Base-by-base conservation (phyloP, 2,329 filamentous ascomycete species). In the Verticillium klebahnii region DNA sequence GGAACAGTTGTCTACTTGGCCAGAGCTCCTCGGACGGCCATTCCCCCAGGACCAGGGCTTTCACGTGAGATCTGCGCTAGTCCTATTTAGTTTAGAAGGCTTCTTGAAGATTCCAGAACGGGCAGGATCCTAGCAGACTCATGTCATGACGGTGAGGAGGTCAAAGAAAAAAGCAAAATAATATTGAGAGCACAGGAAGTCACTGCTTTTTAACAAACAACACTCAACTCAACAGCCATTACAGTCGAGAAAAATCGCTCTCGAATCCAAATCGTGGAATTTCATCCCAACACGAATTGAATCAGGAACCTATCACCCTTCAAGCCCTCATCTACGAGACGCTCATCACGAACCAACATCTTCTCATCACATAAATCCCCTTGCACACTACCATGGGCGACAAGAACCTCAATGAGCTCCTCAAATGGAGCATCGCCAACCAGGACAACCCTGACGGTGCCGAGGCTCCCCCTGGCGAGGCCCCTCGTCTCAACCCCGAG, bases 401-500 rank as follows among this genome's bases (percentile, higher is more conserved):
- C 83, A 74, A 81, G 62, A 75, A 83, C 67, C 82, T 94, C 72
- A 93, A 91, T 78, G 83, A 87, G 61, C 88, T 94, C 75, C 86
- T 95, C 64, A 89, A 90, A 83, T 95, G 91, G 91, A 83, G 88
- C 69, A 82, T 85, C 69, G 77, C 83, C 70, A 81, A 83, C 73
- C 75, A 78, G 23, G 68, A 70, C 34, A 70, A 61, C 39, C 69
- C 70, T 57, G 72, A 71, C 59, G 64, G 70, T 32, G 45, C 69
- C 37, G 65, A 71, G 65, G 64, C 73, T 37, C 67, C 71, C n/a
- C 69, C 75, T 25, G 68, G 74, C 29, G 63, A 71, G 59, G 67
- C 69, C 63, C 72, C 69, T 63, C 73, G 67, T 59, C 81, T 95
- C 66, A 88, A 88, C 70, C 83, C 90, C 17, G 87, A 92, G 62